These are phyloP conservation scores for Rhizopus stolonifer DNA, from an alignment of 371 early-diverging fungal species.

Conservation along the genomic window DNA sequence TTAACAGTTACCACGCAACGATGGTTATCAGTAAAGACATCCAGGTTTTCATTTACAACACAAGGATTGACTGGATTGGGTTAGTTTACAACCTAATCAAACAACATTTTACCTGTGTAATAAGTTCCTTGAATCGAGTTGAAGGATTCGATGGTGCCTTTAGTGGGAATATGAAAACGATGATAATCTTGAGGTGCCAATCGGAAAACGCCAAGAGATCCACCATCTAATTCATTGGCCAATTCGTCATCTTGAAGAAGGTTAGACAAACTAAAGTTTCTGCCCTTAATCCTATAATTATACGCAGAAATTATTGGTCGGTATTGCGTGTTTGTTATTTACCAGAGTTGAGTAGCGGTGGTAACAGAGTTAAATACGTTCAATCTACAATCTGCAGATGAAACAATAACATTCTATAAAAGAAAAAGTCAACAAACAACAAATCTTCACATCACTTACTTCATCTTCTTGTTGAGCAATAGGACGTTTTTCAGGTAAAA, in stretches of 20 bases:
- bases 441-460: constrained; percentile 7
- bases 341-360: constrained; percentile 60
- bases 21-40: constrained; percentile 54
- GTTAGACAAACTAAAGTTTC: constrained; percentile 53
- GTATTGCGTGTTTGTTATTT: constrained; percentile 10
- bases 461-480: constrained; percentile 48
- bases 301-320: not conserved
- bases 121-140: constrained; percentile 30
- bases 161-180: constrained; percentile 71
- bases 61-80: constrained; percentile 56
- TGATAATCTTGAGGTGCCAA: constrained; percentile 85
- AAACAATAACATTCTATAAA: constrained; percentile 36
- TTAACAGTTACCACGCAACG: constrained; percentile 35
- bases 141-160: constrained; percentile 45
- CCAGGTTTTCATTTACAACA: constrained; percentile 37
- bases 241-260: constrained; percentile 50
- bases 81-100: too few relatives aligned
- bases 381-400: constrained; percentile 70
- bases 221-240: constrained; percentile 55
- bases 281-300: constrained; percentile 62
- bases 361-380: constrained; percentile 56
- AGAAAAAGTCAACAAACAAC: not conserved
- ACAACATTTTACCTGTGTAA: constrained; percentile 41
- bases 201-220: constrained; percentile 65
- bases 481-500: constrained; percentile 60